Evolutionary conservation across 306 rosid genomes (phyloP), one percentile per base, ranked within the genome.

Genomic region (Cyclanthera cordifolia): DNA sequence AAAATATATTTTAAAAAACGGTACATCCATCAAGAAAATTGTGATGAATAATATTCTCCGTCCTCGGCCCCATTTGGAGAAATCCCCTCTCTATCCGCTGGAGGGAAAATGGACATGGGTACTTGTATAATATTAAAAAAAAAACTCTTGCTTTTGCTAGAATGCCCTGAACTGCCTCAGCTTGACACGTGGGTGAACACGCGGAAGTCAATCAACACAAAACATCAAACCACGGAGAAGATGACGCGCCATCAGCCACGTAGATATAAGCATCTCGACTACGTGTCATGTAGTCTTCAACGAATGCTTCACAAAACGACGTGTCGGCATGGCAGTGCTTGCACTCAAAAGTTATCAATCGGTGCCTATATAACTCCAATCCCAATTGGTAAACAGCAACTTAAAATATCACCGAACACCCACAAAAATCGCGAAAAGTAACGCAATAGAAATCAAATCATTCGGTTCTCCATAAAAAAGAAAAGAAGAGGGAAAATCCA

Each of bases 141-240:
- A 34, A 34, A 34, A 34, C 41, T 34, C 41, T 6, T 6, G 41
- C 9, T 34, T 9, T 34, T 34, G 41, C 41, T 34, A 34, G 49
- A 45, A 12, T 45, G 49, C n/a, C 13, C 49, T 45, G 13, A 45
- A 4, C 0, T n/a, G 25, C 16, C 60, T 53, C 19, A 71, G 7
- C 12, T 5, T 5, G 69, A 60, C 82, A 75, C 68, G 24, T 66
- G 74, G 45, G 2, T 0, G 8, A 1, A 79, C 53, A 71, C 69
- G 69, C 75, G 77, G 77, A 72, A 53, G 20, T 19, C 46, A 67
- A 24, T 34, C 49, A 61, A 24, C 23, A 17, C 30, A 61, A 20
- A 37, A 17, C 50, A 39, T 61, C 50, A 39, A 9, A 8, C 16
- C 73, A 54, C 75, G 58, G 64, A 54, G 30, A 39, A 39, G 8